Conservation (phyloP, 2,329 filamentous ascomycete genomes). For the Monilinia polystroma region DNA sequence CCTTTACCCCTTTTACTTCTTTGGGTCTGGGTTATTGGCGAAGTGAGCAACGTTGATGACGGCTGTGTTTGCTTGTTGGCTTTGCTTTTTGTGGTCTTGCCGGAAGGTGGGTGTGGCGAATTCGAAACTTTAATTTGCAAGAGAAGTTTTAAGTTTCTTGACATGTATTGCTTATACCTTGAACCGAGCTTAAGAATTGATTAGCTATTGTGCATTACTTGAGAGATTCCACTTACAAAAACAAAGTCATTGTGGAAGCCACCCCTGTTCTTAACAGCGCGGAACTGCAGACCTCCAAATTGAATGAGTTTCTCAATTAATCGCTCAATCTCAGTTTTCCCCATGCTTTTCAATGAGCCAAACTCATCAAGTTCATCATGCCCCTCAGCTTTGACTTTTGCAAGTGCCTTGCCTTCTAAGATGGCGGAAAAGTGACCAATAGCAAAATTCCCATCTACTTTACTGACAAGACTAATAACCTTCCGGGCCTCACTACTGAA, state of each 20-base stretch:
- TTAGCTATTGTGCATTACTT: conserved; percentile 24
- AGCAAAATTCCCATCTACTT: conserved; percentile 62
- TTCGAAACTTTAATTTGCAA: conserved; percentile 37
- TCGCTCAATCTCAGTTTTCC: conserved; percentile 73
- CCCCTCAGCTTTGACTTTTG: conserved; percentile 50
- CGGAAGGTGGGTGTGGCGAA: conserved; percentile 38
- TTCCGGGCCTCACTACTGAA: conserved; percentile 72
- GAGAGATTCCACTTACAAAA: conserved; percentile 47
- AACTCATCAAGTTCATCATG: conserved; percentile 49
- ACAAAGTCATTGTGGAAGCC: conserved; percentile 76
- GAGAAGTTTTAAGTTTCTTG: conserved; percentile 34
- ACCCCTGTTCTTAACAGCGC: conserved; percentile 61
- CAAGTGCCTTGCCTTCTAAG: conserved; percentile 66
- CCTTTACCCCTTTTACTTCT: conserved; percentile 39
- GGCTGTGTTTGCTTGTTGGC: conserved; percentile 24
- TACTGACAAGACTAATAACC: conserved; percentile 66
- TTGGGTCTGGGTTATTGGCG: conserved; percentile 23
- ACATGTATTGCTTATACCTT: conserved; percentile 35
- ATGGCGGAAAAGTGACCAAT: conserved; percentile 81
- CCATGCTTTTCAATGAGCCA: conserved; percentile 67
- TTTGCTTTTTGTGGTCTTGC: conserved; percentile 35
- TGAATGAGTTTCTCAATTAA: conserved; percentile 71
- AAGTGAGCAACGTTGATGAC: conserved; percentile 65
- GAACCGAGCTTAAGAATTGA: conserved; percentile 40
- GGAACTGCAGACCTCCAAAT: conserved; percentile 71